Conservation (phyloP, 306 rosid species). For the Nissolia schottii region DNA sequence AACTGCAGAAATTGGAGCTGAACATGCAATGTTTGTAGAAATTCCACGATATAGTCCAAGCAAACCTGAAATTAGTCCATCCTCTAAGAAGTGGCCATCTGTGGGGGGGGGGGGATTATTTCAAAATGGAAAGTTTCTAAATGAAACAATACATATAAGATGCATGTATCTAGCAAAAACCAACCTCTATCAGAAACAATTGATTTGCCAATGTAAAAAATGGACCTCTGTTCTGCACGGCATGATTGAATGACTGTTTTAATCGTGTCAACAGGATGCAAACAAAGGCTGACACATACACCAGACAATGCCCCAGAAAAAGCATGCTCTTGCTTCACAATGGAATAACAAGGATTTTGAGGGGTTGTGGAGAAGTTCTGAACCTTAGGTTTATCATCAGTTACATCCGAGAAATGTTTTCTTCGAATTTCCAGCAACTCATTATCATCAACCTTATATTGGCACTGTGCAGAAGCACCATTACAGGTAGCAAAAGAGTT, state of each 20-base stretch:
- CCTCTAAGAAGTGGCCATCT: constrained; percentile 15
- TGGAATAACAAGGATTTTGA: constrained; percentile 38
- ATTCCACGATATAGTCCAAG: constrained; percentile 92
- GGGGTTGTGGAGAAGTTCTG: constrained; percentile 28
- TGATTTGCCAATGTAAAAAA: constrained; percentile 71
- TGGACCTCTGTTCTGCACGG: constrained; percentile 62
- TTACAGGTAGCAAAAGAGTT: constrained; percentile 29
- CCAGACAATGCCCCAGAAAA: constrained; percentile 97
- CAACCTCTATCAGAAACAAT: constrained; percentile 90
- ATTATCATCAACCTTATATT: constrained; percentile 31
- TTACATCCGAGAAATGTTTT: constrained; percentile 26
- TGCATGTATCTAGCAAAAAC: constrained; percentile 15
- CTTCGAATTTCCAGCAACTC: constrained; percentile 38
- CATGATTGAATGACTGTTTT: constrained; percentile 89
- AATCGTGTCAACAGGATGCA: constrained; percentile 92
- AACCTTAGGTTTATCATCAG: constrained; percentile 30
- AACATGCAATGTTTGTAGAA: constrained; percentile 72
- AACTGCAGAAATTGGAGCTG: constrained; percentile 95
- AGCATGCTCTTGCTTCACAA: constrained; percentile 80
- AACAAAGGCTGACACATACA: constrained; percentile 81
- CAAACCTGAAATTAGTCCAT: constrained; percentile 60
- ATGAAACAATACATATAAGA: constrained; percentile 8
- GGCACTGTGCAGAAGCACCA: constrained; percentile 26
- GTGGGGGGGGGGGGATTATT: constrained; percentile 1
- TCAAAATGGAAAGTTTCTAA: constrained; percentile 11